Conservation (phyloP, 345 rosid species). For the Excoecaria cochinchinensis region DNA sequence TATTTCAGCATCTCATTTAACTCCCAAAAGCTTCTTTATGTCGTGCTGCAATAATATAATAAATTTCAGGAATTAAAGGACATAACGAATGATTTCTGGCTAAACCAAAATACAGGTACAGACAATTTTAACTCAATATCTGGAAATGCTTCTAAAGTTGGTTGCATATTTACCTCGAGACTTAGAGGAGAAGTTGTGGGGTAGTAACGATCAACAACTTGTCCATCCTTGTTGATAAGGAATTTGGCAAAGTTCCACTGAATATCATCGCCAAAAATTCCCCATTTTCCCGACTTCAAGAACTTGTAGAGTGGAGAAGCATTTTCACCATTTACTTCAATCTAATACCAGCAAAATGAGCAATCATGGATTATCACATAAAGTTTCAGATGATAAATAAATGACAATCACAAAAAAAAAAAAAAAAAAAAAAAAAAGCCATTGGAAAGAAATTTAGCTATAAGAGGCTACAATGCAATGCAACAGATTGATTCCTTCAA, state of each 20-base stretch:
- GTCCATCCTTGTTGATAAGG: constrained; percentile 27
- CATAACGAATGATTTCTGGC: neutral
- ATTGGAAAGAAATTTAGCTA: no score
- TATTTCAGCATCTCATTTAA: constrained; percentile 10
- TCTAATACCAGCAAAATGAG: constrained; percentile 9
- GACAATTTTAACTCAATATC: neutral
- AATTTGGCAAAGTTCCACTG: constrained; percentile 39
- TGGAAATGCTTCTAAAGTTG: neutral
- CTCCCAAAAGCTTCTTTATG: constrained; percentile 53
- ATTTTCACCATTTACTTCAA: constrained; percentile 33
- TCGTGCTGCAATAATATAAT: constrained; percentile 44
- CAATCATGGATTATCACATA: neutral
- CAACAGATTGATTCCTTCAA: no score
- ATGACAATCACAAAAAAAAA: no score
- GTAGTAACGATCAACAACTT: constrained; percentile 33
- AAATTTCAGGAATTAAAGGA: neutral
- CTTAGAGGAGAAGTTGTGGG: constrained; percentile 35
- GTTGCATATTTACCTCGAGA: constrained; percentile 24
- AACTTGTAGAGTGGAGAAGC: constrained; percentile 33
- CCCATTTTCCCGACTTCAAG: constrained; percentile 35
- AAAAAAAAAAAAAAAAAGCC: no score
- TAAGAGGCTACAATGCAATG: no score
- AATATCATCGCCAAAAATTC: constrained; percentile 35
- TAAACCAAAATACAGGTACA: neutral
- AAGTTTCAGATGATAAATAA: constrained; percentile 7